phyloP scores from a whole-genome alignment of 2,329 filamentous ascomycete species.

The Aspergillus niger region DNA sequence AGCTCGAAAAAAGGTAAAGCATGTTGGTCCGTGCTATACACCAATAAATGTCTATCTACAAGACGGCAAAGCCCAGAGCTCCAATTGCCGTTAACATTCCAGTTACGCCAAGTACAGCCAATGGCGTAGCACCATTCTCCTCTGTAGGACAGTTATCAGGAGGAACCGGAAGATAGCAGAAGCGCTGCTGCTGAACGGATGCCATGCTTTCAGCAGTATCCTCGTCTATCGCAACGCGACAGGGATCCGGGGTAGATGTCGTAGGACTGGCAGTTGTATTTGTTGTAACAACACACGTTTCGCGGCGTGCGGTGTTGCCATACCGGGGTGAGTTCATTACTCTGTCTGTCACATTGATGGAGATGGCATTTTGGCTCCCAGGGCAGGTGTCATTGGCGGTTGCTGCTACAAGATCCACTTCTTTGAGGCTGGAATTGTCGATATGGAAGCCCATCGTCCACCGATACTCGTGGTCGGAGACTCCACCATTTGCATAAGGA shows the following conservation, averaged over 20 bases:
- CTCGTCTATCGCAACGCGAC: conserved; percentile 1
- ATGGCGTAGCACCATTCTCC: conserved; percentile 5
- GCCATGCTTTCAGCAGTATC: conserved; percentile 7
- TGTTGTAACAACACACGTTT: neutral
- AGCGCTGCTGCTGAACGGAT: neutral
- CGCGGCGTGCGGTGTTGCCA: neutral
- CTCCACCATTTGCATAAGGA: neutral
- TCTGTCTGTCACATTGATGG: conserved; percentile 12
- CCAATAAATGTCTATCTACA: neutral
- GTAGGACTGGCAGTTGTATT: neutral
- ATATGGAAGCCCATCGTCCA: conserved; percentile 12
- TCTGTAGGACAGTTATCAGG: conserved; percentile 8
- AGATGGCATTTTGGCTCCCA: conserved; percentile 1
- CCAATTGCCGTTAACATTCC: neutral
- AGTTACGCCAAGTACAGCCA: neutral
- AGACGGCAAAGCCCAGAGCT: neutral
- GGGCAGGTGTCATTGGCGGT: conserved; percentile 17
- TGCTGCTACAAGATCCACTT: conserved; percentile 17
- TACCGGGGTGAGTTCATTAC: neutral
- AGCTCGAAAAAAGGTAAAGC: neutral
- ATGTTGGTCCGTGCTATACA: neutral
- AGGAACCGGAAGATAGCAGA: neutral
- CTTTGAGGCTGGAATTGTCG: neutral
- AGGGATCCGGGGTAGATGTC: conserved; percentile 4
- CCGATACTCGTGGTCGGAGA: conserved; percentile 5